phyloP scores from a whole-genome alignment of 257 asterid genomes.

The Mitragyna speciosa region DNA sequence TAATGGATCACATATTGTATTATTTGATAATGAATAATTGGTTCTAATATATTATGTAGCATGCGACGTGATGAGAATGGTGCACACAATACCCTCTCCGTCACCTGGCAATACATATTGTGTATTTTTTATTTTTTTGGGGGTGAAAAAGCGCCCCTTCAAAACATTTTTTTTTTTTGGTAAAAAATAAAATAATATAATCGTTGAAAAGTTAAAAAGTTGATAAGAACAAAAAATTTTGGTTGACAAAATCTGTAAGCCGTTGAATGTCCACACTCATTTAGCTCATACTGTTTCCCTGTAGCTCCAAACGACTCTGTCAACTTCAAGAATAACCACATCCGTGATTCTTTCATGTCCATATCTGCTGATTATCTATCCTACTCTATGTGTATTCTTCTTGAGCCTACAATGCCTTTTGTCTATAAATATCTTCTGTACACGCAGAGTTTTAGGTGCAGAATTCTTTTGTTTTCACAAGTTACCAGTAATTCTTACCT shows the following conservation, averaged over 20 bases:
- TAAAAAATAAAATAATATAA: too few relatives aligned
- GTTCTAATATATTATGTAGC: too few relatives aligned
- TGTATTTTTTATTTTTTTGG: too few relatives aligned
- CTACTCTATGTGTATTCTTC: not conserved
- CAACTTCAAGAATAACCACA: not conserved
- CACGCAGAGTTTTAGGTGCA: not conserved
- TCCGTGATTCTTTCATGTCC: conserved; percentile 38
- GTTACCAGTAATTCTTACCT: conserved; percentile 33
- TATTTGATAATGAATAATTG: too few relatives aligned
- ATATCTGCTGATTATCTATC: not conserved
- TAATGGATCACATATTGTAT: too few relatives aligned
- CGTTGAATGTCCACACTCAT: not conserved
- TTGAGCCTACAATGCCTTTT: not conserved
- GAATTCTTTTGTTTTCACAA: conserved; percentile 12
- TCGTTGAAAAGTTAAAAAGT: too few relatives aligned
- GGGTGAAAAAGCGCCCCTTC: too few relatives aligned
- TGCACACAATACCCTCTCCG: too few relatives aligned
- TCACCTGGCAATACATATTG: too few relatives aligned
- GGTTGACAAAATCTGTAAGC: not conserved
- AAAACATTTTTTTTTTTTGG: too few relatives aligned
- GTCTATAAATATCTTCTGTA: not conserved
- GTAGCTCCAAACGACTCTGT: not conserved
- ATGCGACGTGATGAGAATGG: too few relatives aligned
- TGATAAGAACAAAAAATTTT: not conserved
- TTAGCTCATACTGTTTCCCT: not conserved